A percentile compares a stretch with the other conserved stretches of the same genome.
These are phyloP conservation scores for Cokeromyces recurvatus DNA, from an alignment of 371 early-diverging fungal genomes.

Conservation along the genomic window DNA sequence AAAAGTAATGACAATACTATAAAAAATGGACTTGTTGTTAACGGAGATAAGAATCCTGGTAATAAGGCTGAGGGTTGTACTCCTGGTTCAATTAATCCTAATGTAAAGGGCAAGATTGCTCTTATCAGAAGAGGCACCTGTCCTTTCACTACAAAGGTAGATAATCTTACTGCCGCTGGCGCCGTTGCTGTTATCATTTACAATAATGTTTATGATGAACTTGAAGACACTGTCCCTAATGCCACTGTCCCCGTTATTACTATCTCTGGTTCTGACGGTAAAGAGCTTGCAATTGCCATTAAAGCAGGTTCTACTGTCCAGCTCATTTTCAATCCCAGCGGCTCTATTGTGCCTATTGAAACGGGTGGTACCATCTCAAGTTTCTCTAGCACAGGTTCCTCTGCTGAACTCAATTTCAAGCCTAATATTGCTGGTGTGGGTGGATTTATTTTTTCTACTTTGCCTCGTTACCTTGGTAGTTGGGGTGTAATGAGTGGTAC, in stretches of 20 bases:
- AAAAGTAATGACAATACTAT: slow-evolving; percentile 1
- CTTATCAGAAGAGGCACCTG: slow-evolving; percentile 53
- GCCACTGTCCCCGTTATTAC: slow-evolving; percentile 30
- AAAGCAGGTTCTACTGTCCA: slow-evolving; percentile 1
- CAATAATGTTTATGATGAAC: slow-evolving; percentile 24
- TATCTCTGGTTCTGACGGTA: slow-evolving; percentile 26
- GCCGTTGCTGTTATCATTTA: slow-evolving; percentile 52
- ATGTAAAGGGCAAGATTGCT: slow-evolving; percentile 38
- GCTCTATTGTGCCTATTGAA: slow-evolving; percentile 11
- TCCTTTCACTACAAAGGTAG: slow-evolving; percentile 48
- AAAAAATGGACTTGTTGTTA: slow-evolving; percentile 4
- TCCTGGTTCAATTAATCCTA: slow-evolving; percentile 10
- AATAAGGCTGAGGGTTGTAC: slow-evolving; percentile 19
- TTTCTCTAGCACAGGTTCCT: slow-evolving; percentile 40
- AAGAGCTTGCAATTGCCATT: slow-evolving; percentile 12
- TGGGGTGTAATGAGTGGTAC: slow-evolving; percentile 62
- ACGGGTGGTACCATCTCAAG: slow-evolving; percentile 32
- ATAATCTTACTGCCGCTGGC: slow-evolving; percentile 35
- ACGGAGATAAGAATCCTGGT: slow-evolving; percentile 10
- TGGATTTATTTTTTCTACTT: slow-evolving; percentile 63
- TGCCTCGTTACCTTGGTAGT: slow-evolving; percentile 32
- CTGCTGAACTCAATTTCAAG: slow-evolving; percentile 29
- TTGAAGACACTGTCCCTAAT: slow-evolving; percentile 14
- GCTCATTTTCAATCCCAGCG: slow-evolving; percentile 6
- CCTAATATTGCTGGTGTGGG: slow-evolving; percentile 67